Evolutionary conservation across 1,139 yeast species (phyloP), one percentile per base, ranked within the genome.

Genomic region (Kodamaea arcana): DNA sequence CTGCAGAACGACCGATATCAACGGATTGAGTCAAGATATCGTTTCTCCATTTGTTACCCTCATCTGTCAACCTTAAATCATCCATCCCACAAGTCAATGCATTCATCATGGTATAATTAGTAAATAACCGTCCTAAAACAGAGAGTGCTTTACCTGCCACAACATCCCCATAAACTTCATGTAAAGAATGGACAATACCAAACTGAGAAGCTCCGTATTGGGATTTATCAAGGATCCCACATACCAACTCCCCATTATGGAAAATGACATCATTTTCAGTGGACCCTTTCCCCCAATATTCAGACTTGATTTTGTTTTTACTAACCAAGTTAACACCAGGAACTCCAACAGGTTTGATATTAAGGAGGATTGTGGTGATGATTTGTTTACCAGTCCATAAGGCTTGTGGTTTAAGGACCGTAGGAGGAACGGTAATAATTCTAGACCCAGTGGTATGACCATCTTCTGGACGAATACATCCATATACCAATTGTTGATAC

Each of bases 41-140:
- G 15, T 67, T 66, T 71, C 99, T 80, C 94, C 95, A 83, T 40
- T 69, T 56, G 58, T 94, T 90, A 57, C 99, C 99, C 50, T 87
- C 95, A 5, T 64, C 78, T 16, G 97, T 92, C 49, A 94, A 75
- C 58, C 96, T 80, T 60, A 94, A 74, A 65, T 94, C 99, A 58
- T 94, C 99, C 98, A 94, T 94, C 75, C 99, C 98, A 80, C 99
- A 94, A 8, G 98, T 92, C 56, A 94, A 85, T 2, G 96, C 98
- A 38, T 87, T 83, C 69, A 80, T 75, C 77, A 84, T 92, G 51
- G 83, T 88, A 60, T 88, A 94, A 58, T 87, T 87, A 29, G 99
- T 94, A 65, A 94, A 92, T 39, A 94, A 70, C 55, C 98, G 78
- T 45, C 98, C 98, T 43, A 94, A 72, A 22, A 92, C 94, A 39